phyloP scores from a whole-genome alignment of 1,139 yeast genomes.

The Yamadazyma siamensis region DNA sequence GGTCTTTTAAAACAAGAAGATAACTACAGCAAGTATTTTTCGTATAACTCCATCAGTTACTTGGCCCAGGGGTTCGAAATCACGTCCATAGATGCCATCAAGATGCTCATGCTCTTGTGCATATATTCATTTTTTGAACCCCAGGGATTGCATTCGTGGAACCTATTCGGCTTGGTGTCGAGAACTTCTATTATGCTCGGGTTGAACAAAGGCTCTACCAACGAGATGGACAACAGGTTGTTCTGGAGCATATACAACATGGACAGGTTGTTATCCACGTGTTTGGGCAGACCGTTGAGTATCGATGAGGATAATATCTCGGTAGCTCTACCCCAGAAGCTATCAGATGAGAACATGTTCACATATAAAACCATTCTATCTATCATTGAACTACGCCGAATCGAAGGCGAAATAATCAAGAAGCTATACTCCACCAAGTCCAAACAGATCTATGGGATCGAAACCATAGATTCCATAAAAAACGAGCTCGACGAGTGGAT shows the following conservation, averaged over 20 bases:
- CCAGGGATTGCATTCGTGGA: constrained; percentile 44
- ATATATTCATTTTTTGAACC: constrained; percentile 45
- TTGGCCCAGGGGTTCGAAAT: constrained; percentile 16
- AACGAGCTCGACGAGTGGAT: constrained; percentile 41
- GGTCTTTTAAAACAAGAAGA: constrained; percentile 29
- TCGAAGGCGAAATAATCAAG: constrained; percentile 41
- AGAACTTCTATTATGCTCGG: constrained; percentile 41
- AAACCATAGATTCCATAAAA: constrained; percentile 26
- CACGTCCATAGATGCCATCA: constrained; percentile 33
- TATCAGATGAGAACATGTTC: constrained; percentile 35
- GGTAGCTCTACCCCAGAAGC: constrained; percentile 32
- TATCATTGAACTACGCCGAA: constrained; percentile 35
- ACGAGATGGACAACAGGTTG: constrained; percentile 40
- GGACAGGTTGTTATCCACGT: constrained; percentile 42
- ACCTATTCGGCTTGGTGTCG: constrained; percentile 43
- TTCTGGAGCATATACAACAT: constrained; percentile 51
- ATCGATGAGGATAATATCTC: constrained; percentile 46
- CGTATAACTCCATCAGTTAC: constrained; percentile 9
- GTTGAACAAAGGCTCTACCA: constrained; percentile 30
- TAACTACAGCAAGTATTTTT: constrained; percentile 16
- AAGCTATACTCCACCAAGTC: constrained; percentile 36
- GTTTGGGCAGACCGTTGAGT: constrained; percentile 43
- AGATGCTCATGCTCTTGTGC: constrained; percentile 38
- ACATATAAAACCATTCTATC: constrained; percentile 31
- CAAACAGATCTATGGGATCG: constrained; percentile 11